phyloP scores from a whole-genome alignment of 2,329 filamentous ascomycete species.

The Pleurostoma richardsiae region DNA sequence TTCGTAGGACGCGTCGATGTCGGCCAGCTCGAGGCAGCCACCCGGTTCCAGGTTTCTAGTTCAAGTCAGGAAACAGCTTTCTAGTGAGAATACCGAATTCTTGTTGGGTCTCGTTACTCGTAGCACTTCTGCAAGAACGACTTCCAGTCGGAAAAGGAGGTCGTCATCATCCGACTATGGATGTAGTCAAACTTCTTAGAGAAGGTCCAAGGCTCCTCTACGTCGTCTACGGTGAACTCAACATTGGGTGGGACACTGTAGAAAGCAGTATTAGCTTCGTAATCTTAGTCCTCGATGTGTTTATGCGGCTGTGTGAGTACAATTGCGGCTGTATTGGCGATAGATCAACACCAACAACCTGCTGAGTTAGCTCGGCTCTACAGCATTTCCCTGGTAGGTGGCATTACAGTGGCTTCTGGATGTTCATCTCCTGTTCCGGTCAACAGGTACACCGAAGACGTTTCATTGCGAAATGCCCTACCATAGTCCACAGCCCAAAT shows the following conservation, averaged over 20 bases:
- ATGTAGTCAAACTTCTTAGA: constrained; percentile 33
- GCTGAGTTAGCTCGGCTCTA: constrained; percentile 13
- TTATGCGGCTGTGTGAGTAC: constrained; percentile 13
- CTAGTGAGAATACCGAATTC: background rate
- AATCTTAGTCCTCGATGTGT: background rate
- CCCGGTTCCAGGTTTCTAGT: background rate
- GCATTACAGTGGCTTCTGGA: constrained; percentile 15
- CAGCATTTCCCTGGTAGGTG: background rate
- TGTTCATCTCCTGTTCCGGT: constrained; percentile 20
- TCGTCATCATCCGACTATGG: constrained; percentile 31
- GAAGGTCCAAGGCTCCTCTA: constrained; percentile 34
- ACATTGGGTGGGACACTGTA: constrained; percentile 42
- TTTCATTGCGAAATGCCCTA: background rate
- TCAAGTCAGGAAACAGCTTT: no score
- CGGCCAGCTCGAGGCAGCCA: background rate
- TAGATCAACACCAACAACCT: constrained; percentile 34
- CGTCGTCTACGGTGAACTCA: constrained; percentile 38
- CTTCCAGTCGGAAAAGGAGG: constrained; percentile 26
- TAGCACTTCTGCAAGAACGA: constrained; percentile 29
- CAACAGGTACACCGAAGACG: constrained; percentile 18
- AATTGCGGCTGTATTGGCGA: constrained; percentile 33
- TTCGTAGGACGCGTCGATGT: background rate
- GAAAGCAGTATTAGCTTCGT: constrained; percentile 1
- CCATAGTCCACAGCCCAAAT: constrained; percentile 36
- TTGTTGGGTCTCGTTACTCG: constrained; percentile 11